These are phyloP conservation scores for Sinapis alba DNA, from an alignment of 441 rosid species.

Conservation along the genomic window DNA sequence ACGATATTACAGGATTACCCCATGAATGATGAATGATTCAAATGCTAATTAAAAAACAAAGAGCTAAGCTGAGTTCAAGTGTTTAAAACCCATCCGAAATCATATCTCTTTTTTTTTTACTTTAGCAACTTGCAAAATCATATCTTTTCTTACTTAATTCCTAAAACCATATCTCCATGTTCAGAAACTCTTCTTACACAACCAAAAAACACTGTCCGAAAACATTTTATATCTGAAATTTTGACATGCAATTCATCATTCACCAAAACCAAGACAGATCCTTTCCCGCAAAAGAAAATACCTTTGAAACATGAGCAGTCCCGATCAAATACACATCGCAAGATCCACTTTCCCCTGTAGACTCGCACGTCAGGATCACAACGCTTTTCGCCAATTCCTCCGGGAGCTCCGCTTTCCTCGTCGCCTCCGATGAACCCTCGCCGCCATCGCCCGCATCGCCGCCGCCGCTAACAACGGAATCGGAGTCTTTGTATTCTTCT, in stretches of 20 bases:
- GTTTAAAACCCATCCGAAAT: background rate
- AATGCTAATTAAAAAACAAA: no score
- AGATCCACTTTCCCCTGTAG: slow-evolving; percentile 62
- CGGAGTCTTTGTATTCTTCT: slow-evolving; percentile 39
- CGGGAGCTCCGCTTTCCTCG: slow-evolving; percentile 55
- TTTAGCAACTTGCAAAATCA: background rate
- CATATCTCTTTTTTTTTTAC: background rate
- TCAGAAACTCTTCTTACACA: background rate
- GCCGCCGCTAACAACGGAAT: slow-evolving; percentile 30
- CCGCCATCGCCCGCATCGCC: slow-evolving; percentile 15
- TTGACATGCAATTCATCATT: slow-evolving; percentile 13
- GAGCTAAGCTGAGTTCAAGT: background rate
- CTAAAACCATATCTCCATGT: background rate
- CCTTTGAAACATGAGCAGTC: slow-evolving; percentile 97
- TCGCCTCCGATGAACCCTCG: slow-evolving; percentile 37
- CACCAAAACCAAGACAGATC: background rate
- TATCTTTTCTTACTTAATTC: background rate
- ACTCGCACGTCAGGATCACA: slow-evolving; percentile 69
- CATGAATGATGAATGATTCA: background rate
- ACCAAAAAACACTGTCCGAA: background rate
- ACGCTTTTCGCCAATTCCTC: slow-evolving; percentile 74
- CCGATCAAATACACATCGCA: slow-evolving; percentile 93
- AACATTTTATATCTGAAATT: background rate
- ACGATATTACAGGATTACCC: background rate
- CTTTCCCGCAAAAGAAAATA: slow-evolving; percentile 21